These are phyloP conservation scores for Amphichorda felina DNA, from an alignment of 2,329 filamentous ascomycete genomes.

Conservation along the genomic window DNA sequence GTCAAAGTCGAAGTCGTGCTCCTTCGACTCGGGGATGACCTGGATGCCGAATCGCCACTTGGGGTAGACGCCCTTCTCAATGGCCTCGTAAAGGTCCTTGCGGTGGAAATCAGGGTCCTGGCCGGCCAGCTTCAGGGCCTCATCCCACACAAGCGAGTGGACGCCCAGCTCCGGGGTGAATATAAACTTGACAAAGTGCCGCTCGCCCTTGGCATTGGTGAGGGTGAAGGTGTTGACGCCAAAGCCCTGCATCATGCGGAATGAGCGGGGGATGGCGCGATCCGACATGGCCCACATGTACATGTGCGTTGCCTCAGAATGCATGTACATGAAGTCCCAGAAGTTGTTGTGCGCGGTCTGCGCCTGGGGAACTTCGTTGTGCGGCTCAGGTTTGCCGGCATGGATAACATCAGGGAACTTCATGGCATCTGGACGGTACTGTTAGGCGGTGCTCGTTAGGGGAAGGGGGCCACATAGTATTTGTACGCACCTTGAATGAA, in stretches of 20 bases:
- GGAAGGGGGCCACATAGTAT: background rate
- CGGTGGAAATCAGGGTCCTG: constrained; percentile 75
- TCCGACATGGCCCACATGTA: constrained; percentile 59
- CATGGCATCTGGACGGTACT: constrained; percentile 38
- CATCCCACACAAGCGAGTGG: constrained; percentile 68
- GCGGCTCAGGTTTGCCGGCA: constrained; percentile 55
- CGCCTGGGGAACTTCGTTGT: constrained; percentile 55
- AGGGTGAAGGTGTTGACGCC: constrained; percentile 72
- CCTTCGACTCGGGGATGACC: constrained; percentile 55
- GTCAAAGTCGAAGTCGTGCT: constrained; percentile 75
- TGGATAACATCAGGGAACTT: constrained; percentile 61
- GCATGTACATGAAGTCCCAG: constrained; percentile 60
- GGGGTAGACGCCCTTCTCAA: constrained; percentile 57
- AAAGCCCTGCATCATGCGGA: constrained; percentile 78
- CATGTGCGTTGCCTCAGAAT: constrained; percentile 49
- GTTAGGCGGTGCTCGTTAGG: too few relatives aligned
- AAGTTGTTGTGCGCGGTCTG: constrained; percentile 24
- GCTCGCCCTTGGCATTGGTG: constrained; percentile 54
- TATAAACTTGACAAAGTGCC: constrained; percentile 67
- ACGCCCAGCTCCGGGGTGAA: constrained; percentile 66
- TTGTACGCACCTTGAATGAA: constrained; percentile 49
- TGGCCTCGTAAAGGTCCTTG: constrained; percentile 63
- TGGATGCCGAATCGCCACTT: constrained; percentile 82
- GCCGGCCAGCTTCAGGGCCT: constrained; percentile 61
- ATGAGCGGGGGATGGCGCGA: constrained; percentile 60